A percentile compares a stretch with the other conserved stretches of the same genome.
Conservation (phyloP, 164 flowering plant genomes). For the Magnolia changhungtana region DNA sequence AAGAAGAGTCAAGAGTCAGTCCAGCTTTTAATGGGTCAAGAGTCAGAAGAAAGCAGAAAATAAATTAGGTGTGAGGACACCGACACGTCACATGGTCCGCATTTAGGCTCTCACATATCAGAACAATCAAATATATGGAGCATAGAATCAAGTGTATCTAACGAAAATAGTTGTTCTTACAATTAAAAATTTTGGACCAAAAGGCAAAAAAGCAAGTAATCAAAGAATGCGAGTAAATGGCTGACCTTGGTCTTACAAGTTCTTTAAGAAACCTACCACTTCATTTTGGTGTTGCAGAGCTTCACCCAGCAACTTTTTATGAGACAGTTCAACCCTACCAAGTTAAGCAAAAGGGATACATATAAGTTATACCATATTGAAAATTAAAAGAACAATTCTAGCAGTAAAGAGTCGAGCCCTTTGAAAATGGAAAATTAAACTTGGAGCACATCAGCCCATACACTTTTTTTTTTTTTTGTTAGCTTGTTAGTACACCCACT, state of each 20-base stretch:
- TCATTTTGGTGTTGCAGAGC: slow-evolving; percentile 93
- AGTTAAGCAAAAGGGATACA: background rate
- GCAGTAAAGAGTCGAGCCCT: background rate
- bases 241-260: too few relatives aligned
- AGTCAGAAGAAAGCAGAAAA: background rate
- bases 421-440: background rate
- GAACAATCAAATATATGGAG: background rate
- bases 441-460: too few relatives aligned
- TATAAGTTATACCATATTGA: background rate
- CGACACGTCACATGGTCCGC: background rate
- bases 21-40: too few relatives aligned
- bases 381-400: background rate
- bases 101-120: background rate
- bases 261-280: slow-evolving; percentile 53
- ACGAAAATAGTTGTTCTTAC: too few relatives aligned
- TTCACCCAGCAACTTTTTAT: slow-evolving; percentile 93
- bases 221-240: too few relatives aligned
- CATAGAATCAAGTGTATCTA: too few relatives aligned
- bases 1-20: too few relatives aligned
- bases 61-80: background rate
- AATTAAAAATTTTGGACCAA: too few relatives aligned
- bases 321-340: slow-evolving; percentile 95
- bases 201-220: too few relatives aligned
- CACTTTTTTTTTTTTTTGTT: too few relatives aligned
- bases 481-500: too few relatives aligned